These are phyloP conservation scores for Phytophthora cactorum DNA, from an alignment of 352 stramenopile species.

Conservation along the genomic window DNA sequence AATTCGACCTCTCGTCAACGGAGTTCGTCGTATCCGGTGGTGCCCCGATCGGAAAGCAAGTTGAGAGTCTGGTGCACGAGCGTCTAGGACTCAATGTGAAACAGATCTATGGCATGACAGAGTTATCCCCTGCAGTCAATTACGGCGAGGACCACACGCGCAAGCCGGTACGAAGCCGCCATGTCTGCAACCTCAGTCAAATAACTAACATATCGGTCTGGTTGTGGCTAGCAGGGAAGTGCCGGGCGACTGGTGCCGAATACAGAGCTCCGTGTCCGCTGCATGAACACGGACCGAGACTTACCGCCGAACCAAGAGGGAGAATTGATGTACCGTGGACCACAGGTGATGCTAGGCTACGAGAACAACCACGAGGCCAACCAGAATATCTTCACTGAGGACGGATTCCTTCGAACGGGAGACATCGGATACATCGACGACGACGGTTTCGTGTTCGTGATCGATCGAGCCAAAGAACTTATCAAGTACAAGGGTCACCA, in stretches of 20 bases:
- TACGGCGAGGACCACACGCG: conserved; percentile 39
- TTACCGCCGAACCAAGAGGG: conserved; percentile 50
- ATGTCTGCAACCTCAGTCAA: neutral
- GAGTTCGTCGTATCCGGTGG: conserved; percentile 84
- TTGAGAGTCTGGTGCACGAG: conserved; percentile 66
- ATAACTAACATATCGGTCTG: neutral
- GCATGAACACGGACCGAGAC: conserved; percentile 48
- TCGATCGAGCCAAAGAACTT: conserved; percentile 93
- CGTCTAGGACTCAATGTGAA: conserved; percentile 63
- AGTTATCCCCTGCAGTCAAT: conserved; percentile 47
- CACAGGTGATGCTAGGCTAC: conserved; percentile 95
- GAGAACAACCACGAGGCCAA: conserved; percentile 90
- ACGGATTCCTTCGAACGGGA: conserved; percentile 88
- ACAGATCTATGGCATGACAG: conserved; percentile 75
- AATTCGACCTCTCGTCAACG: conserved; percentile 88
- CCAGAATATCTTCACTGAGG: conserved; percentile 68
- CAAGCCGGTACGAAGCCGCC: conserved; percentile 28
- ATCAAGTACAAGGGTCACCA: conserved; percentile 96
- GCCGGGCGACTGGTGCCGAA: conserved; percentile 63
- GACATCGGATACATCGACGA: conserved; percentile 93
- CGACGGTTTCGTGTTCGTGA: conserved; percentile 92
- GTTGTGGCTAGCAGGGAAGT: conserved; percentile 23
- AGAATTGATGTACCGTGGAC: conserved; percentile 90
- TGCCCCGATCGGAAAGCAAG: conserved; percentile 86
- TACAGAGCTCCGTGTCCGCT: conserved; percentile 61